A percentile compares a stretch with the other conserved stretches of the same genome.
These are phyloP conservation scores for Panicum hallii DNA, from an alignment of 202 grass and related monocot species.

Conservation along the genomic window DNA sequence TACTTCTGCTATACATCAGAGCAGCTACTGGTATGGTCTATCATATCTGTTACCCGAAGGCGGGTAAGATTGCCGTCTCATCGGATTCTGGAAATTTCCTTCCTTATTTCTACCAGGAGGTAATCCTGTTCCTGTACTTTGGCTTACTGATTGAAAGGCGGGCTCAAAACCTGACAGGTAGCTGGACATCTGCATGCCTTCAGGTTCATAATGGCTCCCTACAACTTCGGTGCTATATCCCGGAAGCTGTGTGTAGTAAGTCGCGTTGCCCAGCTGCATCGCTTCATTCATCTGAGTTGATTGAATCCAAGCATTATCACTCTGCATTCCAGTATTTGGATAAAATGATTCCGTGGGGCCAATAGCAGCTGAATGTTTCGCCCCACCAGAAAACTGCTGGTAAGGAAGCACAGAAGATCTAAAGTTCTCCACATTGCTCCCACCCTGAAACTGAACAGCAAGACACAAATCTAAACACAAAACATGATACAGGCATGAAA, in stretches of 20 bases:
- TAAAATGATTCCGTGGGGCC: not conserved
- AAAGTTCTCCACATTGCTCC: constrained; percentile 38
- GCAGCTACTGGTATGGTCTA: constrained; percentile 45
- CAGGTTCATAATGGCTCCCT: constrained; percentile 23
- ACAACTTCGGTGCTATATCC: constrained; percentile 30
- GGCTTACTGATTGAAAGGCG: constrained; percentile 31
- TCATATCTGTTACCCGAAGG: constrained; percentile 65
- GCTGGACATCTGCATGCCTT: constrained; percentile 31
- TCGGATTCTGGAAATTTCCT: constrained; percentile 44
- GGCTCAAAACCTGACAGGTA: constrained; percentile 37
- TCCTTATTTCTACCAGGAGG: constrained; percentile 45
- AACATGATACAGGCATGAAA: constrained; percentile 17
- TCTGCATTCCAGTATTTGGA: constrained; percentile 20
- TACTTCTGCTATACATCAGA: constrained; percentile 39
- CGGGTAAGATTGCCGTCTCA: constrained; percentile 62
- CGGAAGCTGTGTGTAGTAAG: constrained; percentile 39
- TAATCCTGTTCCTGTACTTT: constrained; percentile 44
- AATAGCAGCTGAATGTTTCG: constrained; percentile 10
- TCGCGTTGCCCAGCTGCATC: constrained; percentile 20
- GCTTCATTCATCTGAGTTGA: constrained; percentile 20
- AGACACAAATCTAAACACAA: not conserved
- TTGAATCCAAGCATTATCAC: constrained; percentile 27
- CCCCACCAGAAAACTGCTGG: constrained; percentile 8
- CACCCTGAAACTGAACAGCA: constrained; percentile 45
- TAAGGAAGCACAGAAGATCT: constrained; percentile 11